phyloP scores from a whole-genome alignment of 2,329 filamentous ascomycete species.

The Pseudogymnoascus sp. region DNA sequence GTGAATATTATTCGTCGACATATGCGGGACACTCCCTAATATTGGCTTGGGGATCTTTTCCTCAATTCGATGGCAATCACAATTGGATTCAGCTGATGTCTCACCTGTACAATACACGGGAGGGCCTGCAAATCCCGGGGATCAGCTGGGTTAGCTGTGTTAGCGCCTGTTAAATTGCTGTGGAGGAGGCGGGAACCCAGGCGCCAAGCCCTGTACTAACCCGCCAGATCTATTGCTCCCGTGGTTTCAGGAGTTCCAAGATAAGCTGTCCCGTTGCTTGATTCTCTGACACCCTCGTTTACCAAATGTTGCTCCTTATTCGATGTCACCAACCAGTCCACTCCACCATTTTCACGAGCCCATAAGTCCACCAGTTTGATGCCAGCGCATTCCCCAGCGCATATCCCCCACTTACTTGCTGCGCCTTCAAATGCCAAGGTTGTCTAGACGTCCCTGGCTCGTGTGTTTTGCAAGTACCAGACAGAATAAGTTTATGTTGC shows the following conservation, averaged over 20 bases:
- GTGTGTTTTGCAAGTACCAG: neutral
- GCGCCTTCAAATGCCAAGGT: neutral
- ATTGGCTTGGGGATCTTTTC: neutral
- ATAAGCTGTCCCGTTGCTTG: neutral
- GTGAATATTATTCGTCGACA: neutral
- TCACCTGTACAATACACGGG: neutral
- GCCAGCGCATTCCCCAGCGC: constrained; percentile 2
- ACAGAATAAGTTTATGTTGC: constrained; percentile 2
- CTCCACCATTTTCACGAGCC: neutral
- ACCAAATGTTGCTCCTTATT: neutral
- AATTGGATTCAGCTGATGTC: neutral
- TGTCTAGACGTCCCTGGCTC: neutral
- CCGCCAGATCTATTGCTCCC: constrained; percentile 3
- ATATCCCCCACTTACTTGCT: constrained; percentile 2
- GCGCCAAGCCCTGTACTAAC: constrained; percentile 3
- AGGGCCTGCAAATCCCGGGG: neutral
- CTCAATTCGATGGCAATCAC: neutral
- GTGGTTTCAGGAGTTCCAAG: neutral
- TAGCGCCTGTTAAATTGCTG: neutral
- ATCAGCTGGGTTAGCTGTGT: neutral
- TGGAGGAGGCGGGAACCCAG: neutral
- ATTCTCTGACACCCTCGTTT: constrained; percentile 2
- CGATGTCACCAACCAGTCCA: neutral
- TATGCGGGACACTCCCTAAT: neutral
- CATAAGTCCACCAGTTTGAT: neutral